These are phyloP conservation scores for Asterochloris erici DNA, from an alignment of 139 green algal genomes.

Conservation along the genomic window DNA sequence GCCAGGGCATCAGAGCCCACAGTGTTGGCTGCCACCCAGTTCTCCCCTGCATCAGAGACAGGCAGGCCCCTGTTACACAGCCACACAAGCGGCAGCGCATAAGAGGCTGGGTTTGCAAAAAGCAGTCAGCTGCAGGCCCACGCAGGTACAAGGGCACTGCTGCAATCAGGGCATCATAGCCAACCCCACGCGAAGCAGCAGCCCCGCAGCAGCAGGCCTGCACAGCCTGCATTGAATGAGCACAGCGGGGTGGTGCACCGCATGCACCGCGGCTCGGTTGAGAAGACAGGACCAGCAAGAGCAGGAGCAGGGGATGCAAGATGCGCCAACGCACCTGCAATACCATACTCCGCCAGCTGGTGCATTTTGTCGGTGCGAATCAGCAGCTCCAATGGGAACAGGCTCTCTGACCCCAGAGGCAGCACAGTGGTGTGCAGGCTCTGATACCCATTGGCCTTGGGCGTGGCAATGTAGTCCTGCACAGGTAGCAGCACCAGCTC, in stretches of 20 bases:
- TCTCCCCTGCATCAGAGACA: constrained; percentile 16
- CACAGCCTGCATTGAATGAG: too few species aligned
- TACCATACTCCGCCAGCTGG: constrained; percentile 64
- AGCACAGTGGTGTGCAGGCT: constrained; percentile 70
- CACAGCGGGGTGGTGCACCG: too few species aligned
- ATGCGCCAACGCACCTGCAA: constrained; percentile 30
- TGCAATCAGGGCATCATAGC: too few species aligned
- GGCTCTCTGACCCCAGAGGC: constrained; percentile 13
- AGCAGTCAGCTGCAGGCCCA: too few species aligned
- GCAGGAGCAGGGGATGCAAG: too few species aligned
- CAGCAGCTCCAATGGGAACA: constrained; percentile 71
- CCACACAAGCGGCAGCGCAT: too few species aligned
- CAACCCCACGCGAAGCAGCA: too few species aligned
- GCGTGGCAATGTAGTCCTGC: constrained; percentile 90
- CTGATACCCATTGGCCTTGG: constrained; percentile 82
- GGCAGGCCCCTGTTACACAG: neutral
- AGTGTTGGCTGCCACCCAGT: constrained; percentile 19
- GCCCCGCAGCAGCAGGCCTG: too few species aligned
- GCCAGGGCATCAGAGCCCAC: constrained; percentile 7
- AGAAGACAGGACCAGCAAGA: too few species aligned
- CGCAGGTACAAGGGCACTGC: too few species aligned
- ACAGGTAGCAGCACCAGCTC: neutral
- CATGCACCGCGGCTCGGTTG: too few species aligned
- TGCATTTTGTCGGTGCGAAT: constrained; percentile 76
- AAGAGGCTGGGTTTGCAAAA: too few species aligned